Base-by-base conservation (phyloP, 345 rosid genomes). In the Zanthoxylum bungeanum region DNA sequence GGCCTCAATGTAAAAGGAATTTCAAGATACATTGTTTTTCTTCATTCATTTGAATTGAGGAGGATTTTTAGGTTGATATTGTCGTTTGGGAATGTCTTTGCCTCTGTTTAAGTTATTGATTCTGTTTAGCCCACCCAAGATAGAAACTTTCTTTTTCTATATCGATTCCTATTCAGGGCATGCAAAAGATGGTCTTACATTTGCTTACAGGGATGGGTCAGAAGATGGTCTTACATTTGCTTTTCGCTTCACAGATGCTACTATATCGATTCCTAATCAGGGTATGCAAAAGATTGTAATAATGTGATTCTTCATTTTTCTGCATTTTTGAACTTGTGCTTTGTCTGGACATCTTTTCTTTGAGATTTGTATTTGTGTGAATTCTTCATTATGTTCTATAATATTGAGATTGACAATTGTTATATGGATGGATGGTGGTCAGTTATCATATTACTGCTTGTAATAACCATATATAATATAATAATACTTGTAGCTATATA, bases 161-260 rank as follows among this genome's bases (percentile, higher is more conserved):
- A n/a, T n/a, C n/a, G n/a, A n/a, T n/a, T n/a, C n/a, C n/a, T n/a
- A n/a, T n/a, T n/a, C n/a, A n/a, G n/a, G n/a, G n/a, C n/a, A n/a
- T n/a, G n/a, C n/a, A n/a, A n/a, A n/a, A n/a, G n/a, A n/a, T n/a
- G n/a, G n/a, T n/a, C n/a, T n/a, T n/a, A n/a, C n/a, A n/a, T n/a
- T n/a, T n/a, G 75, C 64, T 74, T 73, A 47, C 87, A 95, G 97
- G 88, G 90, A 84, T 85, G 93, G 85, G 21, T 84, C 98, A 61
- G 99, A 91, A 77, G 99, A 92, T 74, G 91, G 98, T 55, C 88
- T 89, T 78, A 77, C 93, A 70, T 95, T 95, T 86, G 90, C 96
- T 69, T 95, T 95, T 82, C 94, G 99, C 71, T 95, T 95, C 85
- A 91, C 96, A 12, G 99, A 95, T 84, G 84, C 91, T 71, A 81